Evolutionary conservation across 1,284 basidiomycete genomes (phyloP), one percentile per base, ranked within the genome.

Genomic region (Pseudozyma sp.): DNA sequence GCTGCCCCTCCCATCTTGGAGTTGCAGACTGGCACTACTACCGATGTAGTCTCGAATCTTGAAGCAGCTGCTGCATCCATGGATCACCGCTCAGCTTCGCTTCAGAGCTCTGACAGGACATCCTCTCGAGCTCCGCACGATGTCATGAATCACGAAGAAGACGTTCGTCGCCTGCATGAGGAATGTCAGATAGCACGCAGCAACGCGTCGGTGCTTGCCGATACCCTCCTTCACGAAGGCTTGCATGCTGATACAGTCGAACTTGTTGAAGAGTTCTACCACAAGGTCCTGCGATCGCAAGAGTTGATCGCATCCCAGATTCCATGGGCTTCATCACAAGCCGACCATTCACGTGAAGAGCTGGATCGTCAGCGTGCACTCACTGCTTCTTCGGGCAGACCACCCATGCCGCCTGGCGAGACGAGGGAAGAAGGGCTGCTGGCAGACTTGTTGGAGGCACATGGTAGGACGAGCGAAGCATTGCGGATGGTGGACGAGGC

Each of bases 261-360:
- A 19, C 21, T 70, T 19, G 45, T 76, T 14, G 57, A 69, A 21
- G 77, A 79, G 50, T 79, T 82, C 45, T 61, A 70, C 25, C 31
- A 18, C n/a, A 77, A 79, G 47, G 67, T 76, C 8, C 31, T 58
- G 11, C 19, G 55, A 7, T 73, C 75, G 19, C 70, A 71, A n/a
- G 71, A 77, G 25, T 50, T 79, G 47, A 64, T 82, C 7, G 54
- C 54, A 12, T 63, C 60, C 3, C 80, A 79, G 55, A 76, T 82
- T 12, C 61, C 63, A 1, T 82, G 80, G 80, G 77, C 78, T 18
- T 63, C 67, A 8, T 71, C 79, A 11, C 71, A 77, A 45, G 80
- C 71, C 5, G 75, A 75, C 40, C 65, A 71, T 0, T 55, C 53
- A n/a, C 42, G n/a, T 12, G 42, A 36, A 8, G 19, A 13, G 1